These are phyloP conservation scores for Santalum album DNA, from an alignment of 164 flowering plant species.

Conservation along the genomic window DNA sequence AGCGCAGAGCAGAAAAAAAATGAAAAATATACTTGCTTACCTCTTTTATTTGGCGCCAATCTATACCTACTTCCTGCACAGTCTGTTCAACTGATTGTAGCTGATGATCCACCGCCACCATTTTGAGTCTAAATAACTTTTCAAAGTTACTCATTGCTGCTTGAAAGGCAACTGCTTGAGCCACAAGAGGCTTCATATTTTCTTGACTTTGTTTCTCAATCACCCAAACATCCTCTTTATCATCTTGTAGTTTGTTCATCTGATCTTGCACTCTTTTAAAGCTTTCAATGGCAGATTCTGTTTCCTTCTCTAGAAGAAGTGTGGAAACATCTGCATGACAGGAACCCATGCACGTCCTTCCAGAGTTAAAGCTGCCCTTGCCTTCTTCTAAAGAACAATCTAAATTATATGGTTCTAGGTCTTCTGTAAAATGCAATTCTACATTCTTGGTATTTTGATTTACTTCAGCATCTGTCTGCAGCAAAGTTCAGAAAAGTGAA, in stretches of 20 bases:
- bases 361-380: conserved; percentile 8
- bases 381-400: conserved; percentile 9
- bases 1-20: too few species aligned
- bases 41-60: conserved; percentile 50
- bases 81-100: conserved; percentile 27
- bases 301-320: conserved; percentile 58
- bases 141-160: conserved; percentile 33
- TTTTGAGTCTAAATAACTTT: conserved; percentile 25
- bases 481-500: conserved; percentile 4
- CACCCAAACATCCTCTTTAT: conserved; percentile 48
- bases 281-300: conserved; percentile 58
- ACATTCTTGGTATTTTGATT: conserved; percentile 4
- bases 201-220: conserved; percentile 31
- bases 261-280: conserved; percentile 54
- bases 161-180: conserved; percentile 38
- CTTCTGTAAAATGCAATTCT: conserved; percentile 8
- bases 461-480: conserved; percentile 31
- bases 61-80: conserved; percentile 27
- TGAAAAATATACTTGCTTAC: conserved; percentile 16
- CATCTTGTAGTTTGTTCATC: conserved; percentile 40
- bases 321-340: conserved; percentile 35
- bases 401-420: conserved; percentile 5
- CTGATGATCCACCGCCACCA: conserved; percentile 34
- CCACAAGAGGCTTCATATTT: conserved; percentile 28
- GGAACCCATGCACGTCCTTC: conserved; percentile 14